phyloP scores from a whole-genome alignment of 2,329 filamentous ascomycete species.

The Monilinia polystroma region DNA sequence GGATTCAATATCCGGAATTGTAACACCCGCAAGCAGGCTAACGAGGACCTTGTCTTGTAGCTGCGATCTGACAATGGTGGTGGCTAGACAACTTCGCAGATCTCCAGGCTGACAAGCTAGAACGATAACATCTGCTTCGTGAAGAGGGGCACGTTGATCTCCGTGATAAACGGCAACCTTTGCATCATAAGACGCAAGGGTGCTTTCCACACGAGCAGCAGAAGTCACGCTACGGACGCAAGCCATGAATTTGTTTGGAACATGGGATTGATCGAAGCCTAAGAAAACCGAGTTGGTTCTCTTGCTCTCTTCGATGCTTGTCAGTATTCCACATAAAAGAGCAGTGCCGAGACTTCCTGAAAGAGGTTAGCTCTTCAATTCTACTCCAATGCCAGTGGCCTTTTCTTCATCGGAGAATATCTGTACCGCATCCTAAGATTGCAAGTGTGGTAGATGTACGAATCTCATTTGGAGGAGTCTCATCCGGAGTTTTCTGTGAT shows the following conservation, averaged over 20 bases:
- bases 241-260: conserved; percentile 19
- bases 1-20: conserved; percentile 17
- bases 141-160: conserved; percentile 69
- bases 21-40: conserved; percentile 17
- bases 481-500: not conserved
- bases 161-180: conserved; percentile 68
- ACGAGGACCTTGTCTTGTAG: conserved; percentile 16
- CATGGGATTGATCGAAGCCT: not conserved
- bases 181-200: conserved; percentile 63
- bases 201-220: conserved; percentile 58
- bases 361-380: conserved; percentile 1
- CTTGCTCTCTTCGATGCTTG: conserved; percentile 21
- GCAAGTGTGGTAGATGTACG: conserved; percentile 13
- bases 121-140: conserved; percentile 64
- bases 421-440: conserved; percentile 22
- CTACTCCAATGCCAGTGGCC: not conserved
- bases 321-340: conserved; percentile 18
- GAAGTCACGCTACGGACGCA: conserved; percentile 52
- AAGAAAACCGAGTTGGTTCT: not conserved
- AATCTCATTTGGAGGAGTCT: not conserved
- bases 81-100: conserved; percentile 57
- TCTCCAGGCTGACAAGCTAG: conserved; percentile 75
- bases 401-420: not conserved
- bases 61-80: conserved; percentile 42
- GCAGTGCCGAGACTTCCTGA: conserved; percentile 22